These are phyloP conservation scores for Sordariomycetes sp. DNA, from an alignment of 2,329 filamentous ascomycete species.

Conservation along the genomic window DNA sequence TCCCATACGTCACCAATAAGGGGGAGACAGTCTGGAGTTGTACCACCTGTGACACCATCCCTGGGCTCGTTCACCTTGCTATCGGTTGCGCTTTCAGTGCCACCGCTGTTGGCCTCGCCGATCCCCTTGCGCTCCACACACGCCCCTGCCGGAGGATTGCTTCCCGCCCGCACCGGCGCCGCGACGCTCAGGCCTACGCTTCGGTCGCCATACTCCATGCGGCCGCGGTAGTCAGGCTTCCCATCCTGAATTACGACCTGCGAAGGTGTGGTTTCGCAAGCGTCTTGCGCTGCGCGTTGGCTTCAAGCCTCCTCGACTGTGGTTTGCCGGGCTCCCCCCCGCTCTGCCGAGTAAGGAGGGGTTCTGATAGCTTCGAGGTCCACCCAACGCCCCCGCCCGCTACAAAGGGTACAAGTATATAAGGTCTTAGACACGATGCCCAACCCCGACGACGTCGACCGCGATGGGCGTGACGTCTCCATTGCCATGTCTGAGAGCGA, in stretches of 20 bases:
- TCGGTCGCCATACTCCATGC: background rate
- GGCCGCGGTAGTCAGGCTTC: background rate
- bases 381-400: background rate
- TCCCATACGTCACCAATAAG: background rate
- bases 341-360: background rate
- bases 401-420: conserved; percentile 1
- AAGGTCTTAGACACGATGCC: conserved; percentile 3
- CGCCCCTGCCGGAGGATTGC: background rate
- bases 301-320: background rate
- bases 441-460: conserved; percentile 8
- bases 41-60: background rate
- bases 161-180: background rate
- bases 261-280: conserved; percentile 21
- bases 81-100: background rate
- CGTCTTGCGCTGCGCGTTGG: conserved; percentile 7
- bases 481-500: conserved; percentile 50
- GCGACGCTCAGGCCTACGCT: background rate
- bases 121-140: background rate
- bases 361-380: background rate
- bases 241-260: conserved; percentile 1
- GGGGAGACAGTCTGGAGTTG: background rate
- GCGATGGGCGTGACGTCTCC: conserved; percentile 32
- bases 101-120: background rate
- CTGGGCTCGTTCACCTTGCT: background rate
- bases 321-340: background rate